Conservation (phyloP, 164 flowering plant species). For the Dillenia turbinata region DNA sequence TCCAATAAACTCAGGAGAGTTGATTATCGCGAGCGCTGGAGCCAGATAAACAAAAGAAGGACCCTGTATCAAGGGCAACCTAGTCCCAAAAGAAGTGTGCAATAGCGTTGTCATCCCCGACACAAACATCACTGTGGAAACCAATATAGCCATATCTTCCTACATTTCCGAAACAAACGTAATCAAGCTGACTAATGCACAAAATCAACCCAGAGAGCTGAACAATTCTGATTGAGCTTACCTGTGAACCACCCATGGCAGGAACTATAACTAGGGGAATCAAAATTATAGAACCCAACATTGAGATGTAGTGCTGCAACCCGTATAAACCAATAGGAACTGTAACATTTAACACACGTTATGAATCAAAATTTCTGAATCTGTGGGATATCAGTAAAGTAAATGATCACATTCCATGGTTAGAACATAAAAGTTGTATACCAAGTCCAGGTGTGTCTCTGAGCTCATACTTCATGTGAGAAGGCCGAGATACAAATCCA, state of each 20-base stretch:
- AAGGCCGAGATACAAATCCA: conserved; percentile 47
- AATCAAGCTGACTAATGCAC: not conserved
- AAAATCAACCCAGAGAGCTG: not conserved
- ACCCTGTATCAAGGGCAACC: conserved; percentile 94
- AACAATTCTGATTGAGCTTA: conserved; percentile 28
- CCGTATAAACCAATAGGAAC: conserved; percentile 95
- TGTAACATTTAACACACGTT: conserved; percentile 26
- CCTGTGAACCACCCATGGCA: conserved; percentile 92
- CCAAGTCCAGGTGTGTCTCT: conserved; percentile 96
- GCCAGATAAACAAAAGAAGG: conserved; percentile 94
- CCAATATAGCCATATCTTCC: conserved; percentile 91
- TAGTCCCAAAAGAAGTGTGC: conserved; percentile 81
- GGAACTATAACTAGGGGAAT: conserved; percentile 96
- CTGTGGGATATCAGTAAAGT: no score
- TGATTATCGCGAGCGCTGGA: conserved; percentile 86
- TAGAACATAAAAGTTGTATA: conserved; percentile 7
- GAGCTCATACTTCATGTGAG: conserved; percentile 92
- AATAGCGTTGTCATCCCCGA: conserved; percentile 89
- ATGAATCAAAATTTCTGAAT: not conserved
- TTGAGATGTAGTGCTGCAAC: conserved; percentile 85
- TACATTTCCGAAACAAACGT: conserved; percentile 23
- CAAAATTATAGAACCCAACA: conserved; percentile 86
- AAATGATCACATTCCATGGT: no score
- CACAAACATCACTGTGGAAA: conserved; percentile 84
- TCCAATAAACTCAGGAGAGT: conserved; percentile 81